phyloP scores from a whole-genome alignment of 176 grass and related monocot species.

The Aegilops speltoides region DNA sequence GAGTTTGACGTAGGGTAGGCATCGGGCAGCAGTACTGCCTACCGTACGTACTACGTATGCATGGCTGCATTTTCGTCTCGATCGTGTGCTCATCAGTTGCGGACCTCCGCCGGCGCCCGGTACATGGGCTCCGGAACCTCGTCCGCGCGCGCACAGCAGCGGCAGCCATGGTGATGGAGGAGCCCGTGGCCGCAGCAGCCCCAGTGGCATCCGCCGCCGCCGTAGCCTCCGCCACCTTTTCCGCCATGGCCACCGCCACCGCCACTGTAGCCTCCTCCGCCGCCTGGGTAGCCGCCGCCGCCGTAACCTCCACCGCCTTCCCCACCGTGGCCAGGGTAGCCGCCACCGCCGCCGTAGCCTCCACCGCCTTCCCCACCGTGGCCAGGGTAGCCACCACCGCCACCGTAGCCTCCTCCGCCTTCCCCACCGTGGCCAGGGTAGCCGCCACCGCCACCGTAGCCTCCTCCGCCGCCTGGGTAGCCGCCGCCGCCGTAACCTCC shows the following conservation, averaged over 20 bases:
- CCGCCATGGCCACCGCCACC: neutral
- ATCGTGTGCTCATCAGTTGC: constrained; percentile 34
- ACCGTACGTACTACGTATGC: too few relatives aligned
- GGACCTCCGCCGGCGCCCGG: constrained; percentile 20
- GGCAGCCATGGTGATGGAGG: constrained; percentile 31
- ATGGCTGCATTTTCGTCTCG: too few relatives aligned
- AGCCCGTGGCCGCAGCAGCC: constrained; percentile 46
- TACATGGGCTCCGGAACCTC: constrained; percentile 68
- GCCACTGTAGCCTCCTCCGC: neutral
- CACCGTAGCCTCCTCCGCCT: neutral
- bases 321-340: neutral
- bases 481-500: neutral
- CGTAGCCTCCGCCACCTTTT: too few relatives aligned
- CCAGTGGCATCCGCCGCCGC: neutral
- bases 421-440: neutral
- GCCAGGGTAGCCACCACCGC: constrained; percentile 1
- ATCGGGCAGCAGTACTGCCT: too few relatives aligned
- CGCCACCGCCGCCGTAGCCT: neutral
- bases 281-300: neutral
- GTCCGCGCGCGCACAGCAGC: constrained; percentile 51
- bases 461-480: neutral
- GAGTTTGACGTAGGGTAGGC: too few relatives aligned
- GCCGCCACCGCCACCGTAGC: neutral
- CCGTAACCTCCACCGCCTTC: neutral
- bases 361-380: constrained; percentile 20